Base-by-base conservation (phyloP, 176 grass and related monocot genomes). In the Triticum monococcum region DNA sequence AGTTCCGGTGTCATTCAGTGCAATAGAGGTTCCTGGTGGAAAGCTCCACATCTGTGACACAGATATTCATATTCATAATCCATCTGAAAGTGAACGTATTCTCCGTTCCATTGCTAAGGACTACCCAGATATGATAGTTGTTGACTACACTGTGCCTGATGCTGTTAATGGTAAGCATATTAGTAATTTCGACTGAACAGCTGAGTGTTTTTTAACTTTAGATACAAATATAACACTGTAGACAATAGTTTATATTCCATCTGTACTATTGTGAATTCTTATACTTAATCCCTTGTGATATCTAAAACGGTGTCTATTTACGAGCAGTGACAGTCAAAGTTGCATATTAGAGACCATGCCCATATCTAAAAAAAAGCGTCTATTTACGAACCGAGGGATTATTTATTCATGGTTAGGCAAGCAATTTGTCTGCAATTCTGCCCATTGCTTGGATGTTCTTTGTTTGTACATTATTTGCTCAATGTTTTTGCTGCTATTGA, bases 141-240 rank as follows among this genome's bases (percentile, higher is more conserved):
- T 95, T 18, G 96, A 98, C 87, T 98, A 94, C 64, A 98, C 96
- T 54, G 93, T 95, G 23, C 93, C 96, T 64, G 86, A 94, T 87
- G 91, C 96, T 88, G 96, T 98, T 75, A 98, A 98, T 68, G 91
- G 93, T 95, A 74, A 72, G 88, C 40, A 82, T 62, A 77, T 24
- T 76, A 40, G 24, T 81, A 77, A 17, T 14, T 77, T 23, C 3
- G 33, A 66, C 36, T 57, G 12, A 5, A 14, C 54, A 25, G 12
- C 8, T 61, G 18, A 60, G 5, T 75, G 11, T 46, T 5, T 57
- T 78, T 65, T 74, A 8, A 20, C 7, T 12, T 35, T 74, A 13
- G 4, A 45, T 83, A 23, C 59, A 52, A 64, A 66, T 65, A 23
- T 25, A 40, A 72, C 20, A 18, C 73, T 57, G 5, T 56, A 30